phyloP scores from a whole-genome alignment of 495 filamentous ascomycete species.

The Lasiosphaeria hispida region DNA sequence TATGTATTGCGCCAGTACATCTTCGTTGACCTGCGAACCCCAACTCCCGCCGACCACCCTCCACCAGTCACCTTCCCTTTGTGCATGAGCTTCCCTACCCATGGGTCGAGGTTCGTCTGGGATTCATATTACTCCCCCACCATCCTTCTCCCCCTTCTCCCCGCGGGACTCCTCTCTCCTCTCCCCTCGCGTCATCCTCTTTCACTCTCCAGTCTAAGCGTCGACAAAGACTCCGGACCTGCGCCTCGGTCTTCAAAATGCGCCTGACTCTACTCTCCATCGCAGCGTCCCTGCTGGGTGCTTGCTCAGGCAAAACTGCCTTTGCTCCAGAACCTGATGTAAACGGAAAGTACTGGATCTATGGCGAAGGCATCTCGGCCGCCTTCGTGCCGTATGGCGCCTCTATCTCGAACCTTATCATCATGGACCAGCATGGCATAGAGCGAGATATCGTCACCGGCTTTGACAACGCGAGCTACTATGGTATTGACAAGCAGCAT shows the following conservation, averaged over 20 bases:
- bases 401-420: slow-evolving; percentile 67
- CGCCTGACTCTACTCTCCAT: background rate
- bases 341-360: slow-evolving; percentile 68
- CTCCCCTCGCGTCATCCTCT: no score
- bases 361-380: slow-evolving; percentile 67
- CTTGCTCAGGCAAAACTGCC: background rate
- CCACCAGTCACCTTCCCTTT: slow-evolving; percentile 10
- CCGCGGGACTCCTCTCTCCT: background rate
- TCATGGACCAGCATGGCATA: slow-evolving; percentile 67
- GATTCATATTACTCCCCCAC: slow-evolving; percentile 9
- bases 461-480: slow-evolving; percentile 74
- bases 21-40: background rate
- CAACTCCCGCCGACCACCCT: slow-evolving; percentile 5
- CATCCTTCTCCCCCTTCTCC: background rate
- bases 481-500: slow-evolving; percentile 63
- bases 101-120: slow-evolving; percentile 1
- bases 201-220: background rate
- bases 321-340: slow-evolving; percentile 34
- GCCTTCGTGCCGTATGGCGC: slow-evolving; percentile 79
- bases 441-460: slow-evolving; percentile 69
- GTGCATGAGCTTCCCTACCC: background rate
- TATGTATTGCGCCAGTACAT: background rate
- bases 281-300: slow-evolving; percentile 10
- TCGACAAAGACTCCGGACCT: background rate
- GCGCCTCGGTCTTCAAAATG: slow-evolving; percentile 1